A percentile compares a stretch with the other conserved stretches of the same genome.
Evolutionary conservation across 2,329 filamentous ascomycete species (phyloP).

Genomic region (Exophiala phaeomuriformis): DNA sequence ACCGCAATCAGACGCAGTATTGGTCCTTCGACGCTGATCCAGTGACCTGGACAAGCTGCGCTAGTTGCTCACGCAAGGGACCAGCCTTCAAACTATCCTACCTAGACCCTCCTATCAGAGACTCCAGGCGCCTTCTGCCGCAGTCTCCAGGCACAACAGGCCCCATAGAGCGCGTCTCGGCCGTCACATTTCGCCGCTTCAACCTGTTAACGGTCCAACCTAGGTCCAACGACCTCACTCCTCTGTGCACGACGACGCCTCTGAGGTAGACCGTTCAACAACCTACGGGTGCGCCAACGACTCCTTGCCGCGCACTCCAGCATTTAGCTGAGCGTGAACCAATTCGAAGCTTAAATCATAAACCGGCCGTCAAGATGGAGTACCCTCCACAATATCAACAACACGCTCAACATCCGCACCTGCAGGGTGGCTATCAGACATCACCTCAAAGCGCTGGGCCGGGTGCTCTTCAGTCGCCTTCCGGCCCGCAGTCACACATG

Average conservation of each 20-base stretch:
- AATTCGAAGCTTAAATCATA: slow-evolving; percentile 4
- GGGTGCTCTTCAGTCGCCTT: slow-evolving; percentile 61
- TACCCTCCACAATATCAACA: slow-evolving; percentile 68
- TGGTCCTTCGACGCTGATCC: slow-evolving; percentile 30
- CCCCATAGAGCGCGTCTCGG: slow-evolving; percentile 16
- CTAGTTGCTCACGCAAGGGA: slow-evolving; percentile 38
- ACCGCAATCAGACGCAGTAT: slow-evolving; percentile 16
- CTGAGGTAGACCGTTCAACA: slow-evolving; percentile 14
- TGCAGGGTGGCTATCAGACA: slow-evolving; percentile 56
- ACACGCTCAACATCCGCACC: slow-evolving; percentile 54
- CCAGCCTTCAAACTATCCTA: slow-evolving; percentile 35
- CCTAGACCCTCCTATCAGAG: slow-evolving; percentile 39
- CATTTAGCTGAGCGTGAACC: slow-evolving; percentile 13
- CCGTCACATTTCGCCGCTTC: slow-evolving; percentile 9
- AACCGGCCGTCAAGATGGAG: slow-evolving; percentile 53
- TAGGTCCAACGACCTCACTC: slow-evolving; percentile 18
- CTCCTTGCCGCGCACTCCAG: slow-evolving; percentile 10
- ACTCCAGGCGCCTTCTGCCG: slow-evolving; percentile 13
- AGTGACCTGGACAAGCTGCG: slow-evolving; percentile 39
- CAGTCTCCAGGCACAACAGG: slow-evolving; percentile 18
- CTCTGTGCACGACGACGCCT: slow-evolving; percentile 15
- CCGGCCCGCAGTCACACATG: slow-evolving; percentile 61
- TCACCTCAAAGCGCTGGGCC: slow-evolving; percentile 47
- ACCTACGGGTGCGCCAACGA: slow-evolving; percentile 13
- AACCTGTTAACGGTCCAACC: slow-evolving; percentile 11